Evolutionary conservation across 768 basidiomycete species (phyloP).

Genomic region (Leccinum pellstonianum): DNA sequence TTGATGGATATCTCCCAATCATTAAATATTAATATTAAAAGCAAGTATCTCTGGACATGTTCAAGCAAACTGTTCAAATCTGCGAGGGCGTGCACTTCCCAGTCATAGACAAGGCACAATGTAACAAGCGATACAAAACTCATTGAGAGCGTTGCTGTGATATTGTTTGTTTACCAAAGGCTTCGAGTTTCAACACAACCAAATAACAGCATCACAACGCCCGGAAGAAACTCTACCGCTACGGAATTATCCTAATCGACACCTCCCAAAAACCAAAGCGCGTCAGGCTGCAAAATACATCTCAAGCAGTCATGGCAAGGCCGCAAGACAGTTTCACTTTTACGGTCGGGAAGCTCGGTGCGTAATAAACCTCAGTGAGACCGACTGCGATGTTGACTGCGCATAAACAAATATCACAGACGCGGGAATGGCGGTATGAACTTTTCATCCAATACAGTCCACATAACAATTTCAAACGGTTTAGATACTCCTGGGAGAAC

Average conservation of each 20-base stretch:
- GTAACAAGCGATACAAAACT: no score
- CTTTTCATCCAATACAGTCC: no score
- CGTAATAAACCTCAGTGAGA: slow-evolving; percentile 25
- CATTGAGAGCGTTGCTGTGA: no score
- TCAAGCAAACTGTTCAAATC: no score
- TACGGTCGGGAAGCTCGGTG: slow-evolving; percentile 94
- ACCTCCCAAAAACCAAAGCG: slow-evolving; percentile 5
- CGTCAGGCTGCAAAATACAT: slow-evolving; percentile 5
- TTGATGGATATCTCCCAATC: no score
- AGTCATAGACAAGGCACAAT: no score
- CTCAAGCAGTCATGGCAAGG: slow-evolving; percentile 30
- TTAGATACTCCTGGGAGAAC: no score
- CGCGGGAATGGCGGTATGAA: slow-evolving; percentile 87
- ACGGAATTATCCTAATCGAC: slow-evolving; percentile 1
- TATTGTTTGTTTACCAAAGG: slow-evolving; percentile 19
- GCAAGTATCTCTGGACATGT: no score
- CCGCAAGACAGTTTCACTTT: slow-evolving; percentile 77
- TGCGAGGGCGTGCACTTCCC: no score
- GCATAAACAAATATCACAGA: slow-evolving; percentile 43
- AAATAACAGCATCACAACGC: slow-evolving; percentile 26
- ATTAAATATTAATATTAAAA: no score
- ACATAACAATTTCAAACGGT: no score
- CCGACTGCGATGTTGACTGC: slow-evolving; percentile 10
- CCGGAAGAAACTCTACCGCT: background rate
- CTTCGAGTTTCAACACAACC: slow-evolving; percentile 24